Percentiles rank a stretch among this genome's conserved stretches.
Conservation (phyloP, 129 eudicot genomes). For the Chrysanthemum seticuspe region DNA sequence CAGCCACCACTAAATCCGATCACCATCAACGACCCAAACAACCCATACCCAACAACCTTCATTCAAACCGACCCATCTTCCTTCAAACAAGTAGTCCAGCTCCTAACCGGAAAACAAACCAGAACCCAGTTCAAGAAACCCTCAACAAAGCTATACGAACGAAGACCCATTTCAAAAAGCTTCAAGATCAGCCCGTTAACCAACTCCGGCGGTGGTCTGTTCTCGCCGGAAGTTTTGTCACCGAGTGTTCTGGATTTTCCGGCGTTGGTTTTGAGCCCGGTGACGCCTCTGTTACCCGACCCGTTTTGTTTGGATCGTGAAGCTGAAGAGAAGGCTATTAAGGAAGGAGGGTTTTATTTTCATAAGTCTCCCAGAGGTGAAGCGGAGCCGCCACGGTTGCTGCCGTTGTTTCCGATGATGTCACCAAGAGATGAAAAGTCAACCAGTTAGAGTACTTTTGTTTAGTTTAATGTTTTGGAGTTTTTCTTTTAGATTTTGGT, state of each 20-base stretch:
- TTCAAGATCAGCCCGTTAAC: slow-evolving; percentile 59
- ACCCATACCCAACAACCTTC: slow-evolving; percentile 90
- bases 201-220: no score
- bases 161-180: slow-evolving; percentile 60
- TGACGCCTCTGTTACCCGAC: slow-evolving; percentile 79
- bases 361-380: slow-evolving; percentile 74
- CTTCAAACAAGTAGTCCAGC: slow-evolving; percentile 88
- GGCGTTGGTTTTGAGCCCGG: slow-evolving; percentile 69
- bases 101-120: slow-evolving; percentile 73
- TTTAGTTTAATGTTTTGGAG: slow-evolving; percentile 7
- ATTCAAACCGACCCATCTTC: slow-evolving; percentile 90
- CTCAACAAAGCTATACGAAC: slow-evolving; percentile 65
- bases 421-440: slow-evolving; percentile 51
- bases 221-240: slow-evolving; percentile 48
- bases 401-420: slow-evolving; percentile 75
- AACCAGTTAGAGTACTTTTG: slow-evolving; percentile 11
- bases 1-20: slow-evolving; percentile 41
- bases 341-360: slow-evolving; percentile 64
- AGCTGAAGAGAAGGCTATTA: slow-evolving; percentile 70
- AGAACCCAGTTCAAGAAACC: slow-evolving; percentile 48
- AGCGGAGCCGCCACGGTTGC: slow-evolving; percentile 64
- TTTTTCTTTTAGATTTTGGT: background rate
- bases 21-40: slow-evolving; percentile 73
- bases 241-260: slow-evolving; percentile 80
- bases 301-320: slow-evolving; percentile 52